phyloP scores from a whole-genome alignment of 345 rosid species.

The Cardamine chenopodiifolia region DNA sequence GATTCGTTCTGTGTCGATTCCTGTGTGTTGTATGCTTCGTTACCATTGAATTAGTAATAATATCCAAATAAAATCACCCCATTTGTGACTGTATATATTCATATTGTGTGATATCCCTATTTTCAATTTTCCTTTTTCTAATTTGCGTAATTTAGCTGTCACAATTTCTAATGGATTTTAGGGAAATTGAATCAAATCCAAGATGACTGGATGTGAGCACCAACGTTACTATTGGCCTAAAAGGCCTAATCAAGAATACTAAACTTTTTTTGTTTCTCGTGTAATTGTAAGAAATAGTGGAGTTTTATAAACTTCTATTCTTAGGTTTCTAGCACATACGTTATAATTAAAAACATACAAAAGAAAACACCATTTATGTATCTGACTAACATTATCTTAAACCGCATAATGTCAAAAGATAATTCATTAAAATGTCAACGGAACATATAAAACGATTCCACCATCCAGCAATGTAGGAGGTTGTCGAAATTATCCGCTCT shows the following conservation, averaged over 20 bases:
- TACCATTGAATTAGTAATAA: conserved; percentile 29
- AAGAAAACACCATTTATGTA: not conserved
- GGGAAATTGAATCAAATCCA: not conserved
- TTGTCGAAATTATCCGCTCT: no score
- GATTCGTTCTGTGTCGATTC: conserved; percentile 14
- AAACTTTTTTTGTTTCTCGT: no score
- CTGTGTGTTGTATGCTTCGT: conserved; percentile 39
- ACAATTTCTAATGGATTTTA: not conserved
- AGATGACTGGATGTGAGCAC: not conserved
- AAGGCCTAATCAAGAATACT: no score
- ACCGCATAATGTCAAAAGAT: not conserved
- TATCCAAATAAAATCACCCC: conserved; percentile 24
- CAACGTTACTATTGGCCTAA: no score
- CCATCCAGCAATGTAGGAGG: no score
- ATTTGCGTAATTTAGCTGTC: not conserved
- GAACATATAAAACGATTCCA: not conserved
- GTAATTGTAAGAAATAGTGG: no score
- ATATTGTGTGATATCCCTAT: conserved; percentile 4
- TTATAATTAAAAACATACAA: not conserved
- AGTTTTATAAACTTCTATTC: no score
- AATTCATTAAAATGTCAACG: not conserved
- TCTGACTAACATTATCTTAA: not conserved
- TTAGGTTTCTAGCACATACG: no score
- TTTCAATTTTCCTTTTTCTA: not conserved
- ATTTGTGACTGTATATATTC: conserved; percentile 10